Evolutionary conservation across 2,329 filamentous ascomycete genomes (phyloP).

Genomic region (Aureobasidium sp.): DNA sequence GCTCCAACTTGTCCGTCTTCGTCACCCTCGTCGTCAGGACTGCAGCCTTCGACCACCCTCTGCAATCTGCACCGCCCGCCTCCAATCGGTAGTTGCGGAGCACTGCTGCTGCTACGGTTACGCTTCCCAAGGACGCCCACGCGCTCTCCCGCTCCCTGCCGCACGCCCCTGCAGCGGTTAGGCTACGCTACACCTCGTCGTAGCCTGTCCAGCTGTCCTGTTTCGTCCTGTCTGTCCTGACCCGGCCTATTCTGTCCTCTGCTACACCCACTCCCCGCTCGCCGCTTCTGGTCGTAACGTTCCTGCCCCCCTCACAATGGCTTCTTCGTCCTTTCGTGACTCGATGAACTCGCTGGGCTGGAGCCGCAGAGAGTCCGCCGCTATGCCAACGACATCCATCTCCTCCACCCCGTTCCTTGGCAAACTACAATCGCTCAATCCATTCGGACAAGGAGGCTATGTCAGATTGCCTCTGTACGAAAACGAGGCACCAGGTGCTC

Average conservation of each 20-base stretch:
- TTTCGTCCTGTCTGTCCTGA: not conserved
- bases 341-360: conserved; percentile 93
- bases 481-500: conserved; percentile 64
- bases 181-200: not conserved
- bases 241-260: not conserved
- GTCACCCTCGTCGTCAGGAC: conserved; percentile 1
- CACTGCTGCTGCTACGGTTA: not conserved
- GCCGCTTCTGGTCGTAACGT: not conserved
- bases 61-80: not conserved
- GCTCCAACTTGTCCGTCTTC: not conserved
- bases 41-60: conserved; percentile 8
- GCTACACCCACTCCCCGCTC: not conserved
- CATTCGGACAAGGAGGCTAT: conserved; percentile 80
- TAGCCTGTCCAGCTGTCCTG: conserved; percentile 4
- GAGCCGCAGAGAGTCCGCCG: conserved; percentile 73
- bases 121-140: conserved; percentile 8
- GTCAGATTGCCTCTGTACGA: conserved; percentile 84
- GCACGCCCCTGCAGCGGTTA: conserved; percentile 13
- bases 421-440: conserved; percentile 77
- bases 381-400: conserved; percentile 64
- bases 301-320: conserved; percentile 49
- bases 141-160: conserved; percentile 15
- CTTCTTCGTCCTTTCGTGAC: conserved; percentile 82
- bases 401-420: conserved; percentile 67
- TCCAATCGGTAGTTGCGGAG: conserved; percentile 17